Evolutionary conservation across 2,329 filamentous ascomycete genomes (phyloP), one percentile per base, ranked within the genome.

Genomic region (Paraconiothyrium sp.): DNA sequence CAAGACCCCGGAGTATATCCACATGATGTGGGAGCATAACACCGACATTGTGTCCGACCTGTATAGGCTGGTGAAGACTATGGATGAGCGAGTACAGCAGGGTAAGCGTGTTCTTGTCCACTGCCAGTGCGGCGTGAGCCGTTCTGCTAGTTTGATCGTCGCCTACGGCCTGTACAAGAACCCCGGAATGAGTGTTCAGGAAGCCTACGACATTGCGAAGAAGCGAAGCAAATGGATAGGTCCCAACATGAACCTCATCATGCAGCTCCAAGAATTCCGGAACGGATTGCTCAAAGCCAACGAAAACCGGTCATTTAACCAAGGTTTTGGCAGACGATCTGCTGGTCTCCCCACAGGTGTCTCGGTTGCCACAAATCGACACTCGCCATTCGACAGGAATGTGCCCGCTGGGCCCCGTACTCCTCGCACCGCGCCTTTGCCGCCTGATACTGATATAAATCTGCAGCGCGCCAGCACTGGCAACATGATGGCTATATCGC

Each of bases 171-270:
- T 96, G 60, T 95, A 92, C 77, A 90, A 90, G 73, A 91, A 92
- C 62, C 91, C 92, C 1, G 85, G 88, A 6, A 80, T 93, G 70
- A 92, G 86, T 68, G 91, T 94, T 57, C 93, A 94, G 72, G 91
- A 94, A 75, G 91, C 92, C 2, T 95, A 95, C 74, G 89, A 93
- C 74, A 86, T 89, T 2, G 92, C 92, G 2, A 93, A 96, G 79
- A 85, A 87, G 57, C 91, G 91, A 79, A 95, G 92, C 77, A 88
- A 86, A 72, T 96, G 92, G 92, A 94, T 96, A 69, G 93, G 92
- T 61, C 92, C 92, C 0, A 96, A 96, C 77, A 96, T 96, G 92
- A 92, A 92, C 68, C 84, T 96, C 67, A 93, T 96, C 85, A 95
- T 95, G 84, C 93, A 92, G 68, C 82, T 96, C 51, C 92, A 94